Conservation (phyloP, 1,284 basidiomycete species). For the Neotropicomus parvogracilis region DNA sequence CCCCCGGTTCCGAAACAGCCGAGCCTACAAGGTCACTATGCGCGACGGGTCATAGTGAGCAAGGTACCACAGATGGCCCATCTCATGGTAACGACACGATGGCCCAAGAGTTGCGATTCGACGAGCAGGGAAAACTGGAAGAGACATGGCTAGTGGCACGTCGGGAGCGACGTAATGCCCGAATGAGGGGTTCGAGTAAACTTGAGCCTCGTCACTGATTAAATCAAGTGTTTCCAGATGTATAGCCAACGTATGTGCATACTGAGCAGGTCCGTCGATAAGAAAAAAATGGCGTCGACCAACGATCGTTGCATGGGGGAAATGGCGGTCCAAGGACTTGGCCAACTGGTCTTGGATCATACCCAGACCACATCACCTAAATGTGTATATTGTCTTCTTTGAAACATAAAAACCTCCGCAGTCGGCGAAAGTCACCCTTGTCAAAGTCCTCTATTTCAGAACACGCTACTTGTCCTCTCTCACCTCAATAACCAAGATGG, state of each 20-base stretch:
- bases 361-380: neutral
- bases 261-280: neutral
- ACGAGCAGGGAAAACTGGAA: slow-evolving; percentile 10
- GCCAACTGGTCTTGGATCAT: no score
- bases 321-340: neutral
- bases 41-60: neutral
- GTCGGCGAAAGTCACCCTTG: neutral
- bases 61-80: neutral
- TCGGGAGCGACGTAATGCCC: neutral
- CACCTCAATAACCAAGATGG: neutral
- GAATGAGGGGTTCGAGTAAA: neutral
- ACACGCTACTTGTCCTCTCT: no score
- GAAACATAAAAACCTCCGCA: neutral
- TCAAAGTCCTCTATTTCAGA: neutral
- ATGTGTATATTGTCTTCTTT: neutral
- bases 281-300: neutral
- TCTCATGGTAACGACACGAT: neutral
- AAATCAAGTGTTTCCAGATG: neutral
- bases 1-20: neutral
- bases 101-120: neutral
- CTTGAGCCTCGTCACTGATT: neutral
- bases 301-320: neutral
- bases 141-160: slow-evolving; percentile 10
- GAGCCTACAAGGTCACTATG: neutral
- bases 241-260: neutral